Conservation (phyloP, 2,329 filamentous ascomycete genomes). For the Pyrenophora tritici-repentis region DNA sequence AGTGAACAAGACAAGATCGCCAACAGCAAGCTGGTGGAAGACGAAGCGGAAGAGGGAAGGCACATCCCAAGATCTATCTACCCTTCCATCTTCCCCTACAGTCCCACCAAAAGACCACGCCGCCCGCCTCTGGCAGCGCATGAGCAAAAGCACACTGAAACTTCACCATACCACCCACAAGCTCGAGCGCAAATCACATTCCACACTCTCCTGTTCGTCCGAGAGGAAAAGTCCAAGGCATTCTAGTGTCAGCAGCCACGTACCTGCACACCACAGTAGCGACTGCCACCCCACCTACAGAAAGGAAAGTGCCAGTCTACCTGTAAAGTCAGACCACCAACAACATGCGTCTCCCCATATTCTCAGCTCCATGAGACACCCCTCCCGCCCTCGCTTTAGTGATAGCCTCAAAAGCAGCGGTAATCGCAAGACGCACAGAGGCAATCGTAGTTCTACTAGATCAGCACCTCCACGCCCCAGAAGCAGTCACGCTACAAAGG, state of each 20-base stretch:
- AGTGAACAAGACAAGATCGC: background rate
- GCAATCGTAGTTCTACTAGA: too few relatives aligned
- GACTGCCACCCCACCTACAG: background rate
- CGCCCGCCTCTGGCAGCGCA: background rate
- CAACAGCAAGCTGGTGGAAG: background rate
- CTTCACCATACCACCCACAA: background rate
- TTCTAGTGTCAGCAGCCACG: background rate
- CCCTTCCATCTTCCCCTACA: background rate
- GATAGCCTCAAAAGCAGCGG: background rate
- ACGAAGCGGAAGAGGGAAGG: background rate
- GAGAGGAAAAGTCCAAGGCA: background rate
- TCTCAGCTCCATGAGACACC: too few relatives aligned
- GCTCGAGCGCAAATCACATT: background rate
- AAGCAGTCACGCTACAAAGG: background rate
- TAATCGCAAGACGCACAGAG: too few relatives aligned
- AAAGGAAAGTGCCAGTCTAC: background rate
- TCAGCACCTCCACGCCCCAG: too few relatives aligned
- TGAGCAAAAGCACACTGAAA: constrained; percentile 1
- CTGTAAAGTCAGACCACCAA: background rate
- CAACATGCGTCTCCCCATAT: too few relatives aligned
- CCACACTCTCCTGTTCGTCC: background rate
- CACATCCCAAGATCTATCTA: background rate
- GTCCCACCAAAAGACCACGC: background rate
- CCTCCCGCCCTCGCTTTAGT: background rate
- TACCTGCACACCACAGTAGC: background rate